phyloP scores from a whole-genome alignment of 176 grass and related monocot species.

The Oryza australiensis region DNA sequence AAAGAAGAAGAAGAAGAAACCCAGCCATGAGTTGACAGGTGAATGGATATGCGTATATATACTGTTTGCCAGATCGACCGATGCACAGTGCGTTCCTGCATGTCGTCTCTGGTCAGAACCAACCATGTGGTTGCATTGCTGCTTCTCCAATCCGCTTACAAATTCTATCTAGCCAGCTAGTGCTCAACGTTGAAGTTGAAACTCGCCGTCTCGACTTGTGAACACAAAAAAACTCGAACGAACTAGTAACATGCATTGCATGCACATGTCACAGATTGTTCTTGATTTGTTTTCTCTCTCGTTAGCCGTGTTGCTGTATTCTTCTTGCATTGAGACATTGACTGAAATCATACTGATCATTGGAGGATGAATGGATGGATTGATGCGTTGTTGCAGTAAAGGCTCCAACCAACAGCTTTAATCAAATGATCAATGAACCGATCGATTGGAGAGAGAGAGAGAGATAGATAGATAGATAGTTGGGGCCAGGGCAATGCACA shows the following conservation, averaged over 20 bases:
- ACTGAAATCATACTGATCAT: background rate
- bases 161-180: background rate
- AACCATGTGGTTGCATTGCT: background rate
- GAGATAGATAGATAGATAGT: background rate
- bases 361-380: background rate
- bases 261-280: background rate
- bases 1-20: too few species aligned
- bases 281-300: background rate
- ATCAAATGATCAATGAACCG: background rate
- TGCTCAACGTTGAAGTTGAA: background rate
- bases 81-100: background rate
- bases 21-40: background rate
- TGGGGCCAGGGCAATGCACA: background rate
- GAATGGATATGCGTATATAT: background rate
- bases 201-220: too few species aligned
- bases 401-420: constrained; percentile 18
- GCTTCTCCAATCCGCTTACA: background rate
- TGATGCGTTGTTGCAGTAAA: background rate
- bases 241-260: too few species aligned
- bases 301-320: background rate
- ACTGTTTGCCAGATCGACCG: background rate
- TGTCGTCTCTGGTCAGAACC: background rate
- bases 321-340: background rate
- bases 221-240: too few species aligned
- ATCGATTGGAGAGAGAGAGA: background rate